Conservation (phyloP, 2,329 filamentous ascomycete species). For the Beauveria caledonica region DNA sequence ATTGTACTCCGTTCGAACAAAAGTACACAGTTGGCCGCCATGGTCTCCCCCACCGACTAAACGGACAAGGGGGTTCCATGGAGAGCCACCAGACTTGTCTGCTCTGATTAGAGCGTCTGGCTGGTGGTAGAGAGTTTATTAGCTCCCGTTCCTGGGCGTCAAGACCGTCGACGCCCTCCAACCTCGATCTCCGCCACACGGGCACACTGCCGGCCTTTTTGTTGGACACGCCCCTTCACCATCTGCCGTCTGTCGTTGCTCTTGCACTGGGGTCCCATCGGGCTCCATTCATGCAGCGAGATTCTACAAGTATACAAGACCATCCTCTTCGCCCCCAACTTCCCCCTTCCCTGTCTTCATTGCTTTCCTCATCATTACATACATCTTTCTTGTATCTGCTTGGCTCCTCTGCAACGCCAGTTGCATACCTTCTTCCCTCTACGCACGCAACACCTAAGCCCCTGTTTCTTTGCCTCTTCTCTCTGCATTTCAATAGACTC, state of each 20-base stretch:
- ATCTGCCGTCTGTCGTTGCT: constrained; percentile 12
- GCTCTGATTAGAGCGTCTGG: constrained; percentile 9
- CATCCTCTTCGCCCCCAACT: constrained; percentile 12
- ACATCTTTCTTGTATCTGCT: neutral
- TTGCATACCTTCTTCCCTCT: neutral
- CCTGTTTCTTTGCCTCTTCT: neutral
- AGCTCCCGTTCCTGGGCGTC: constrained; percentile 31
- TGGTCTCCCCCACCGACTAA: constrained; percentile 9
- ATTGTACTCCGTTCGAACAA: constrained; percentile 9
- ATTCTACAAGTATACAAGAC: constrained; percentile 13
- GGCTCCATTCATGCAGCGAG: constrained; percentile 12
- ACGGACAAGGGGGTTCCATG: constrained; percentile 8
- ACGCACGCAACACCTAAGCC: neutral
- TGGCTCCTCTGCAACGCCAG: neutral
- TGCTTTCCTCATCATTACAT: constrained; percentile 6
- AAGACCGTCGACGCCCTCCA: constrained; percentile 25
- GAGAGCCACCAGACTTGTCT: constrained; percentile 2
- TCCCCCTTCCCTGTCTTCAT: constrained; percentile 3
- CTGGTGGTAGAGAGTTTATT: constrained; percentile 15
- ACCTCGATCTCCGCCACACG: constrained; percentile 21
- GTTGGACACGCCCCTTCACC: constrained; percentile 11
- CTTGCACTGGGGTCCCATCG: constrained; percentile 10
- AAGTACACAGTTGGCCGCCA: constrained; percentile 4
- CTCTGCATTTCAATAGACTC: neutral
- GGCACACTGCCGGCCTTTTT: constrained; percentile 41